A percentile compares a stretch with the other conserved stretches of the same genome.
Evolutionary conservation across 495 filamentous ascomycete genomes (phyloP).

Genomic region (Lasiosphaeria miniovina): DNA sequence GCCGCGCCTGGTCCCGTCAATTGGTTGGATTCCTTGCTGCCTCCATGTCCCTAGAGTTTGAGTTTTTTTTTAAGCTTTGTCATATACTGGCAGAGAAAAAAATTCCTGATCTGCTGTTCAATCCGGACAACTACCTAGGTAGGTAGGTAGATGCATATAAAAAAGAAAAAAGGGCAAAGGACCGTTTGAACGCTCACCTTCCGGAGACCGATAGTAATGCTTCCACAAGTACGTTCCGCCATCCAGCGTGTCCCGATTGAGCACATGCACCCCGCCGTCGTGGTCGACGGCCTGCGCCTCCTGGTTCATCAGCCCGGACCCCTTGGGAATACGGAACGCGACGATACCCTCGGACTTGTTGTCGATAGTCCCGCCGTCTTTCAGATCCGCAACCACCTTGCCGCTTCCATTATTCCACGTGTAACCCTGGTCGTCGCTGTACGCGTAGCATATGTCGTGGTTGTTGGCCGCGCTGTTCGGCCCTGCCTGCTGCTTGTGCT

Average conservation of each 20-base stretch:
- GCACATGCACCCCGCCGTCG: constrained; percentile 45
- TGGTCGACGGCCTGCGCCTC: constrained; percentile 46
- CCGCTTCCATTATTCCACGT: constrained; percentile 40
- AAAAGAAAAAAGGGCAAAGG: background rate
- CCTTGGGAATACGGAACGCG: constrained; percentile 41
- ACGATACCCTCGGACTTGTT: constrained; percentile 36
- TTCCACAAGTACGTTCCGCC: constrained; percentile 39
- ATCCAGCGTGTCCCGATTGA: constrained; percentile 39
- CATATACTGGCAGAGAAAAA: background rate
- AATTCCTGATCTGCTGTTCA: no score
- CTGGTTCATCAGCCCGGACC: constrained; percentile 44
- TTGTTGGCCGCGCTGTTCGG: constrained; percentile 47
- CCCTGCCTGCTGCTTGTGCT: constrained; percentile 44
- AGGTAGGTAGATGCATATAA: background rate
- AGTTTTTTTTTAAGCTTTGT: background rate
- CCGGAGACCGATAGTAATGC: constrained; percentile 42
- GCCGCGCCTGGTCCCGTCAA: constrained; percentile 35
- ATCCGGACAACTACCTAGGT: no score
- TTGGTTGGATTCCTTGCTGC: constrained; percentile 25
- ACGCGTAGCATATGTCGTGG: constrained; percentile 45
- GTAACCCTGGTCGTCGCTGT: constrained; percentile 38
- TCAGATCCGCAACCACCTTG: constrained; percentile 33
- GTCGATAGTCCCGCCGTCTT: constrained; percentile 30
- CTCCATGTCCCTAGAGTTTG: constrained; percentile 28
- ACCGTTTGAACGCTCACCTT: constrained; percentile 21